Evolutionary conservation across 1,139 yeast species (phyloP), one percentile per base, ranked within the genome.

Genomic region (Geotrichum citri-aurantii): DNA sequence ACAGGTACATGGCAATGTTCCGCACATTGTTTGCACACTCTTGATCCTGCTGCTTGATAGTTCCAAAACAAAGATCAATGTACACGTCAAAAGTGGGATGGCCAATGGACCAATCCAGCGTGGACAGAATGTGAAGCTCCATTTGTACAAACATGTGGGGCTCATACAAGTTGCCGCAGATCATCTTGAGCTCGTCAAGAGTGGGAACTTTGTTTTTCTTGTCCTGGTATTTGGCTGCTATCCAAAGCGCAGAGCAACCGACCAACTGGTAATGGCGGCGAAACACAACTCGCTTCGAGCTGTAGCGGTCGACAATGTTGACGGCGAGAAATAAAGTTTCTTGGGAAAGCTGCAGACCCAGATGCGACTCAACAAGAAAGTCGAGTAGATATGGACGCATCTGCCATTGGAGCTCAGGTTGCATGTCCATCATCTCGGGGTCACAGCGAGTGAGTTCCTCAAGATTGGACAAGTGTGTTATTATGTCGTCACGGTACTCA

Each of bases 211-310:
- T 77, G 60, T 83, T 80, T 74, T 92, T 92, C 69, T 88, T 88
- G 72, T 91, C 97, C 69, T 89, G 91, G 72, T 88, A 89, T 73
- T 93, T 93, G 57, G 96, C 90, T 7, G 98, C 97, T 52, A 93
- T 84, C 97, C 98, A 92, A 58, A 93, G 78, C 4, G 97, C 89
- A 1, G 97, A 87, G 68, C 96, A 88, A 1, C 97, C 97, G 14
- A 93, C 93, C 63, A 93, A 77, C 71, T 92, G 97, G 71, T 90
- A 91, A 71, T 93, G 98, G 65, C 91, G 84, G 69, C 88, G 88
- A 74, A 86, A 88, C n/a, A 92, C 96, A 21, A 92, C 86, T 64
- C 99, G 80, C 68, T 85, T 87, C 46, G 97, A 88, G 71, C 96
- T 86, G 75, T 93, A 93, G 63, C 96, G 82, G 73, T 93, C 99